Evolutionary conservation across 352 stramenopile species (phyloP), one percentile per base, ranked within the genome.

Genomic region (Discostella stelligera): DNA sequence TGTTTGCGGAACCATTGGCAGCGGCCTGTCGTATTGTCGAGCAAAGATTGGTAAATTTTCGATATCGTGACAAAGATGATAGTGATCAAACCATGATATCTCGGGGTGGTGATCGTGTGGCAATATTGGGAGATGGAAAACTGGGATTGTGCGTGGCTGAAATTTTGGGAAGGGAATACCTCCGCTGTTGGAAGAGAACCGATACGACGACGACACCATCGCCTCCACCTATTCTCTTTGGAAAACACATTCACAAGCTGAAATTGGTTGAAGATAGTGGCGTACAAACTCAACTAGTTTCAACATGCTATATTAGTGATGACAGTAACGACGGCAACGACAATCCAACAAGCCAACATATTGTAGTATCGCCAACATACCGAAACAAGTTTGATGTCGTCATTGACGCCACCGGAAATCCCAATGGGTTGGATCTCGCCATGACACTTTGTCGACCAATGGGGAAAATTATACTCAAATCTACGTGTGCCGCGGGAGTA

Each of bases 61-160:
- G 41, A 21, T 77, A 76, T 53, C 9, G 8, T 21, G 27, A 32
- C 27, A 32, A 32, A 2, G 5, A 32, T 32, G 56, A 60, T 67
- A 37, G 50, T 23, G 37, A 7, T 54, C 5, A 16, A 6, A 11
- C 11, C 25, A 21, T 0, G n/a, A 23, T 20, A 48, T 9, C 80
- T 5, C 64, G 71, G 21, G 62, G 68, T 11, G 75, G 80, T 0
- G 90, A 95, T 65, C 74, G 89, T 52, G 92, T 96, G 8, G 88
- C 90, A 5, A 89, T 97, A 25, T 72, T 97, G 7, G 94, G 94
- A 46, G 94, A 97, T 86, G 94, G 94, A 3, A 96, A 96, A 67
- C 79, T 97, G 16, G 94, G 94, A 6, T 81, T 97, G 7, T 90
- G 96, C 66, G 83, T 96, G 41, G 90, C 90, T 0, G 93, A 96